Percentiles rank a stretch among this genome's conserved stretches.
These are phyloP conservation scores for Aspergillus affinis DNA, from an alignment of 495 filamentous ascomycete species.

Conservation along the genomic window DNA sequence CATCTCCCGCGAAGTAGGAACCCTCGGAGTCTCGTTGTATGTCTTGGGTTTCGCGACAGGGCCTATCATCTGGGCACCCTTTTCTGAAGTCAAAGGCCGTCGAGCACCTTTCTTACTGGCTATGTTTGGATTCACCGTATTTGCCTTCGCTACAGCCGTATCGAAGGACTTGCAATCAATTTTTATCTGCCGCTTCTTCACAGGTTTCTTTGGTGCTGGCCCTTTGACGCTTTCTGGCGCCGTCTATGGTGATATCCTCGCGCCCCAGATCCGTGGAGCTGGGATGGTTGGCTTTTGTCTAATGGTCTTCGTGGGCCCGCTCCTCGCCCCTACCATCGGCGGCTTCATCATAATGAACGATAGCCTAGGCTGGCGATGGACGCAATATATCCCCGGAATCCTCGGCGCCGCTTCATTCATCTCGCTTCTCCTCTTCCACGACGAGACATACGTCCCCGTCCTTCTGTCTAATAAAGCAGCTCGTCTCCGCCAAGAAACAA, in stretches of 20 bases:
- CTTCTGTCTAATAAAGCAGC: conserved; percentile 76
- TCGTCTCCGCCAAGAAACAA: conserved; percentile 76
- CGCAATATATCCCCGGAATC: conserved; percentile 69
- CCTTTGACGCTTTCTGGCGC: conserved; percentile 85
- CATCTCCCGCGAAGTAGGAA: conserved; percentile 52
- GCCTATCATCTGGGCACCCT: conserved; percentile 63
- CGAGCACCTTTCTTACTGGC: conserved; percentile 57
- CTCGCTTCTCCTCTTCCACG: conserved; percentile 70
- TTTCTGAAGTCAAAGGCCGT: conserved; percentile 63
- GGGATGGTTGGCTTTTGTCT: conserved; percentile 72
- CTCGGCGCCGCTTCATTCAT: conserved; percentile 75
- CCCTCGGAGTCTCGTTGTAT: conserved; percentile 58
- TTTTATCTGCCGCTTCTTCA: conserved; percentile 68
- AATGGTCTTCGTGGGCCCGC: conserved; percentile 80
- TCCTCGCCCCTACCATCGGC: conserved; percentile 82
- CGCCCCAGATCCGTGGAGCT: conserved; percentile 72
- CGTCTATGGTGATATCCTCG: conserved; percentile 87
- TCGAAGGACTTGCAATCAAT: conserved; percentile 66
- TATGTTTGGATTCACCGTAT: conserved; percentile 49
- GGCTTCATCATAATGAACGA: conserved; percentile 59
- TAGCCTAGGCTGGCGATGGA: conserved; percentile 82
- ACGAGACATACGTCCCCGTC: conserved; percentile 83
- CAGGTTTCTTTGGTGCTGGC: conserved; percentile 63
- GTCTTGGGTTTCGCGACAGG: conserved; percentile 60
- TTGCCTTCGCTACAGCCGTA: conserved; percentile 58